Evolutionary conservation across 352 stramenopile genomes (phyloP).

Genomic region (Globisporangium perplexum): DNA sequence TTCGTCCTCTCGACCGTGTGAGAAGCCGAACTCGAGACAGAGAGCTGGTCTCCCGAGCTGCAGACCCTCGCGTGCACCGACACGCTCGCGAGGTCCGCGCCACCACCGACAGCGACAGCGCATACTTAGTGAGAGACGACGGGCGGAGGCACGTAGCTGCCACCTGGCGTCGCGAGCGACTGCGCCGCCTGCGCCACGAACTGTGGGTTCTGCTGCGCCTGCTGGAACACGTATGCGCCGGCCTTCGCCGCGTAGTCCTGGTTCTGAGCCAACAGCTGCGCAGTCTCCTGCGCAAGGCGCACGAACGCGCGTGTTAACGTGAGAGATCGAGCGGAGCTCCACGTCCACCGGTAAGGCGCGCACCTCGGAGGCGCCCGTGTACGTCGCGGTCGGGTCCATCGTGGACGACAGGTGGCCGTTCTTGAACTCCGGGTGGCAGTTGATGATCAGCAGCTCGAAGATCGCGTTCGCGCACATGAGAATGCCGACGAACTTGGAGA

Average conservation of each 20-base stretch:
- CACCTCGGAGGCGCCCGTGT: conserved; percentile 50
- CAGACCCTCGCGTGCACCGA: background rate
- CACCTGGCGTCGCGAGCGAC: conserved; percentile 30
- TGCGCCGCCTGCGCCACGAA: conserved; percentile 59
- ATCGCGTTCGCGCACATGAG: conserved; percentile 77
- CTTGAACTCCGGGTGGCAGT: conserved; percentile 84
- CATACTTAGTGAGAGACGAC: conserved; percentile 6
- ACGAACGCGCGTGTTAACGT: background rate
- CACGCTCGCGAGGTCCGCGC: background rate
- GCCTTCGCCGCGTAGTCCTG: conserved; percentile 51
- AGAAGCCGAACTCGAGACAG: no score
- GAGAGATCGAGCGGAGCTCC: no score
- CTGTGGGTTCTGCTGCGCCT: conserved; percentile 70
- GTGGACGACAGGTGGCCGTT: conserved; percentile 55
- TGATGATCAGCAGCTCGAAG: conserved; percentile 73
- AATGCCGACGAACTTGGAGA: conserved; percentile 63
- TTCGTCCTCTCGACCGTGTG: no score
- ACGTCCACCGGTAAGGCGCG: background rate
- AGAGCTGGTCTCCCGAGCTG: background rate
- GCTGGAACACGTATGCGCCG: conserved; percentile 55
- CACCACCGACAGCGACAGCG: no score
- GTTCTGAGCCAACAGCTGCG: conserved; percentile 57
- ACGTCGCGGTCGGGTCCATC: conserved; percentile 76
- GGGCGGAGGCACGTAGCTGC: conserved; percentile 34
- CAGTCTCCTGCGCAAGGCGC: conserved; percentile 31